Conservation (phyloP, 768 basidiomycete species). For the Lactarius pseudohatsudake region DNA sequence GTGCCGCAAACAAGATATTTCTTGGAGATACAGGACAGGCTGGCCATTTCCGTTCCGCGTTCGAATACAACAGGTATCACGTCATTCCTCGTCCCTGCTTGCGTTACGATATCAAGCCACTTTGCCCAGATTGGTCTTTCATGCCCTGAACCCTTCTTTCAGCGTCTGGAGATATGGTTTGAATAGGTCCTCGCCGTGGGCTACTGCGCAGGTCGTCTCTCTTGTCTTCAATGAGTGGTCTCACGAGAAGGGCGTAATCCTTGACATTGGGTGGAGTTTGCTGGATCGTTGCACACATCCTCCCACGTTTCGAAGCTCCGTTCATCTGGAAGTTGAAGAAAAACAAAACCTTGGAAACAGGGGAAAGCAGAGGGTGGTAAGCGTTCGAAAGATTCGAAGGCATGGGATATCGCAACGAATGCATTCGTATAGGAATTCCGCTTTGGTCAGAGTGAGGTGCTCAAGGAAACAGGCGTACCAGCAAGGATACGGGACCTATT, state of each 20-base stretch:
- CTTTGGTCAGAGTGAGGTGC: slow-evolving; percentile 19
- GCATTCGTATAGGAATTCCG: slow-evolving; percentile 14
- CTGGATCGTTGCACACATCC: slow-evolving; percentile 12
- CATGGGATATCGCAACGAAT: background rate
- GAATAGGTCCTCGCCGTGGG: slow-evolving; percentile 13
- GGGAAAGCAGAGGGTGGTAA: slow-evolving; percentile 20
- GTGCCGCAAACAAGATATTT: slow-evolving; percentile 24
- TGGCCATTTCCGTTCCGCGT: slow-evolving; percentile 22
- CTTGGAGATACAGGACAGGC: slow-evolving; percentile 4
- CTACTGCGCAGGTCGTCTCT: slow-evolving; percentile 14
- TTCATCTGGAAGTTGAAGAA: slow-evolving; percentile 22
- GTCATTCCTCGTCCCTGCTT: background rate
- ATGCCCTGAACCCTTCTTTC: slow-evolving; percentile 17
- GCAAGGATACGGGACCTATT: slow-evolving; percentile 17
- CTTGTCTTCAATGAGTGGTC: slow-evolving; percentile 27
- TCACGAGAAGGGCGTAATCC: slow-evolving; percentile 20
- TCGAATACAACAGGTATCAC: slow-evolving; percentile 26
- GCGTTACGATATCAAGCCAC: background rate
- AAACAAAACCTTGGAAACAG: slow-evolving; percentile 20
- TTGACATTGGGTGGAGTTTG: slow-evolving; percentile 28
- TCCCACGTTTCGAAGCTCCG: slow-evolving; percentile 12
- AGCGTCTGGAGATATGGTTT: slow-evolving; percentile 22
- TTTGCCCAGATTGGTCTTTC: slow-evolving; percentile 18
- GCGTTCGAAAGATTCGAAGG: background rate
- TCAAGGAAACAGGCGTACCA: slow-evolving; percentile 12